Base-by-base conservation (phyloP, 2,329 filamentous ascomycete genomes). In the Aureobasidium sp. region DNA sequence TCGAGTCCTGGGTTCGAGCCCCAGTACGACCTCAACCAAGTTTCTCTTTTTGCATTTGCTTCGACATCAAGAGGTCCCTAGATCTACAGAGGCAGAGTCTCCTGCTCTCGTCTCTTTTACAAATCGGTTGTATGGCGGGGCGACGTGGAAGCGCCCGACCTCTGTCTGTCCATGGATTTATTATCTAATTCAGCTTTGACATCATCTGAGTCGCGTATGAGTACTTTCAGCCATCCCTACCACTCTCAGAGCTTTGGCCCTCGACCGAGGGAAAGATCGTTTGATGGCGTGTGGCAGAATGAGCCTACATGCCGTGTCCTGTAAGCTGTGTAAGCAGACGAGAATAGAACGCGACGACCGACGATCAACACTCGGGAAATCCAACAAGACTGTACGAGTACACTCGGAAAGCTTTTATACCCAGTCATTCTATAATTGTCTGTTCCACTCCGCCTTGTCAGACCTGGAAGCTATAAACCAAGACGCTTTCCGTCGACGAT, bases 1-100 rank as follows among this genome's bases (percentile, higher is more conserved):
- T 27, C 45, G 57, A 60, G 45, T 60, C 57, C 45, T 36, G 44
- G 45, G 57, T 60, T 60, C 57, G 57, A 60, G 25, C 45, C 57
- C 45, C 44, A 36, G 45, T 45, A 60, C 44, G 57, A 60, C 57
- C 57, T 60, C 1, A 25, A 15, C 8, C 25, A 12, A 27, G 17
- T 17, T 20, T 56, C 12, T 44, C 27, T 45, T 51, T 59, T 49
- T 51, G 45, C 34, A 15, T n/a, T 31, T 22, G 22, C 15, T 8
- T 11, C 12, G 1, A 14, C 9, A 36, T 51, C n/a, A 14, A n/a
- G 12, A 15, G 22, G 6, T 1, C 8, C 6, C 2, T 15, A 29
- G 7, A 15, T n/a, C 5, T 15, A 1, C 5, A 9, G 25, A 5
- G 15, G 31, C 15, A 5, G n/a, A 7, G 7, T 3, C 7, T 9